Percentiles rank a stretch among this genome's conserved stretches.
phyloP scores from a whole-genome alignment of 2,329 filamentous ascomycete species.

The Sporothrix pseudoabietina region DNA sequence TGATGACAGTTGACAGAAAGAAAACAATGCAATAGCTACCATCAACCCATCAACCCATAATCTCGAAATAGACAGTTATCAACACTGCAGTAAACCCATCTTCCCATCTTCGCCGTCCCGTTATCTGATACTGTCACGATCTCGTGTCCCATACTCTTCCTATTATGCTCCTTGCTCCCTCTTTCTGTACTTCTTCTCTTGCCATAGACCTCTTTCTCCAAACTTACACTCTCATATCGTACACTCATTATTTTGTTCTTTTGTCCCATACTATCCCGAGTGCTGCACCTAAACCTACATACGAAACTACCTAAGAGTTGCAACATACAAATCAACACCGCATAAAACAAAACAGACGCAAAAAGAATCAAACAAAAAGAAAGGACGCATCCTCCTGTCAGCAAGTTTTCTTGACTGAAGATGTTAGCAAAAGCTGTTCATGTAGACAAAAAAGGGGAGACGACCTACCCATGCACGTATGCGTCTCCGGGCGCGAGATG shows the following conservation, averaged over 20 bases:
- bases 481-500: slow-evolving; percentile 24
- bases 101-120: not conserved
- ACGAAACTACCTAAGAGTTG: not conserved
- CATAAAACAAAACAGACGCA: not conserved
- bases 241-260: not conserved
- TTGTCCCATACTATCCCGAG: not conserved
- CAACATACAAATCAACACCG: not conserved
- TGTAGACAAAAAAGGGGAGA: too few species aligned
- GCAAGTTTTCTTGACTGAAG: not conserved
- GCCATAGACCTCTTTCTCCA: too few species aligned
- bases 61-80: too few species aligned
- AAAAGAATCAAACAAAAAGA: not conserved
- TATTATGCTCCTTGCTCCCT: not conserved
- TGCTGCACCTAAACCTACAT: not conserved
- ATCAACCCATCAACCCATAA: too few species aligned
- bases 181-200: not conserved
- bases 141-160: not conserved
- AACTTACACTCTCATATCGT: not conserved
- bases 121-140: not conserved
- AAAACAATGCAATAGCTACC: too few species aligned
- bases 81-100: not conserved
- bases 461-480: slow-evolving; percentile 19
- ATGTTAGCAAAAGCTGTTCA: too few species aligned
- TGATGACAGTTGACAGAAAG: too few species aligned
- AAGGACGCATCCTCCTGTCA: not conserved